Percentiles rank a stretch among this genome's conserved stretches.
These are phyloP conservation scores for Symbiotaphrina buchneri DNA, from an alignment of 495 filamentous ascomycete genomes.

Conservation along the genomic window DNA sequence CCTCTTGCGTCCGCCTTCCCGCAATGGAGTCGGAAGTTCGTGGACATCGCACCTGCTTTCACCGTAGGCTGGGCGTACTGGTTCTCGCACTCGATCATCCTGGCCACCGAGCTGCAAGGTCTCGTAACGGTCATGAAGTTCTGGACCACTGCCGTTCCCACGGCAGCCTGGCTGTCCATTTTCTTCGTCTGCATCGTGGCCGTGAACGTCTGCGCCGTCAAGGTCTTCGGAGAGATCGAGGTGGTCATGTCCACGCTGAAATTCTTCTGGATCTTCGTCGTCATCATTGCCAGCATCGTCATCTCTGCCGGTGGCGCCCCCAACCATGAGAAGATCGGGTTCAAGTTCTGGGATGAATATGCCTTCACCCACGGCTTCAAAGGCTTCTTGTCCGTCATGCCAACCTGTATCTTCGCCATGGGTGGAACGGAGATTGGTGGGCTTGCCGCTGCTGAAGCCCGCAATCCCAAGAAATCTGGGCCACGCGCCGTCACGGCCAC, in stretches of 20 bases:
- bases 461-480: conserved; percentile 8
- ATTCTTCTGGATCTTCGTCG: conserved; percentile 11
- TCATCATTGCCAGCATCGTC: conserved; percentile 9
- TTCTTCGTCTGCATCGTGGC: conserved; percentile 8
- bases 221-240: conserved; percentile 9
- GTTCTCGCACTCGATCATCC: conserved; percentile 8
- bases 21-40: conserved; percentile 9
- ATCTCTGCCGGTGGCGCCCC: conserved; percentile 9
- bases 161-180: conserved; percentile 10
- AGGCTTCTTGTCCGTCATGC: conserved; percentile 10
- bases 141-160: conserved; percentile 9
- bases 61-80: conserved; percentile 11
- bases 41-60: conserved; percentile 8
- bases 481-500: conserved; percentile 9
- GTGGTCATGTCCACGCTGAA: conserved; percentile 9
- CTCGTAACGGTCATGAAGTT: conserved; percentile 8
- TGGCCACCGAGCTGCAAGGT: conserved; percentile 8
- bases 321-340: conserved; percentile 6
- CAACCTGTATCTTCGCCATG: conserved; percentile 11
- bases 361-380: conserved; percentile 11
- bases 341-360: conserved; percentile 9
- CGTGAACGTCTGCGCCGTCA: conserved; percentile 8
- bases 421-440: conserved; percentile 9
- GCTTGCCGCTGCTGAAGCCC: conserved; percentile 9
- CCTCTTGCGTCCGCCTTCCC: conserved; percentile 6